Percentiles rank a stretch among this genome's conserved stretches.
Evolutionary conservation across 352 stramenopile genomes (phyloP).

Genomic region (Detonula confervacea): DNA sequence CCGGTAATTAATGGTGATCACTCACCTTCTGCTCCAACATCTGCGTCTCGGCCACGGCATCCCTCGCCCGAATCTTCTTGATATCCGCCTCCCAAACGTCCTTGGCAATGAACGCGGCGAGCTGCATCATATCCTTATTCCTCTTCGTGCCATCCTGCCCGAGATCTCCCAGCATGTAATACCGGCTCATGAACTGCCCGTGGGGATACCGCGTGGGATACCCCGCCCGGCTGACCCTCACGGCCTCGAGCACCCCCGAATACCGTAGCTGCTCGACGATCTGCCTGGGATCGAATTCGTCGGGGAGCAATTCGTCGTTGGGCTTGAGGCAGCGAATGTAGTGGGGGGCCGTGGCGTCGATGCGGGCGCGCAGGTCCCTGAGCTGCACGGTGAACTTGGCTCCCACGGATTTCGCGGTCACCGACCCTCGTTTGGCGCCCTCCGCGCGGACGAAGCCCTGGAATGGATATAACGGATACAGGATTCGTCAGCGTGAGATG

Average conservation of each 20-base stretch:
- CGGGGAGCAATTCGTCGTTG: constrained; percentile 89
- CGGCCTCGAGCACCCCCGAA: constrained; percentile 93
- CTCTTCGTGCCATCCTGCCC: constrained; percentile 39
- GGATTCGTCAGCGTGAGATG: too few species aligned
- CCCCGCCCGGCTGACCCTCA: constrained; percentile 91
- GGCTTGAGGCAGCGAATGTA: constrained; percentile 96
- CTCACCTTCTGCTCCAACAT: constrained; percentile 15
- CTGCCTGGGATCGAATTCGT: constrained; percentile 87
- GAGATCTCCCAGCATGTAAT: constrained; percentile 61
- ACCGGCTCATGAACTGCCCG: constrained; percentile 86
- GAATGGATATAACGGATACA: too few species aligned
- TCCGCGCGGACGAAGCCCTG: constrained; percentile 12
- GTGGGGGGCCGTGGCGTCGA: constrained; percentile 90
- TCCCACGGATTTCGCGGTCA: constrained; percentile 32
- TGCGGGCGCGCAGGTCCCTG: constrained; percentile 88
- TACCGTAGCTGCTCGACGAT: constrained; percentile 92
- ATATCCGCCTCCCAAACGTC: constrained; percentile 81
- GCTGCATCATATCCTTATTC: constrained; percentile 46
- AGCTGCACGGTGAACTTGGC: constrained; percentile 91
- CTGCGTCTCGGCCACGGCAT: constrained; percentile 22
- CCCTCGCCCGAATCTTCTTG: constrained; percentile 45
- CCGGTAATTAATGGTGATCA: not conserved
- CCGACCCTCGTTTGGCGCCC: not conserved
- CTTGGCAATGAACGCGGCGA: constrained; percentile 53
- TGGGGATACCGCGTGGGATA: constrained; percentile 93